Evolutionary conservation across 225 moss, liverwort and hornwort species (phyloP), one percentile per base, ranked within the genome.

Genomic region (Takakia lepidozioides): DNA sequence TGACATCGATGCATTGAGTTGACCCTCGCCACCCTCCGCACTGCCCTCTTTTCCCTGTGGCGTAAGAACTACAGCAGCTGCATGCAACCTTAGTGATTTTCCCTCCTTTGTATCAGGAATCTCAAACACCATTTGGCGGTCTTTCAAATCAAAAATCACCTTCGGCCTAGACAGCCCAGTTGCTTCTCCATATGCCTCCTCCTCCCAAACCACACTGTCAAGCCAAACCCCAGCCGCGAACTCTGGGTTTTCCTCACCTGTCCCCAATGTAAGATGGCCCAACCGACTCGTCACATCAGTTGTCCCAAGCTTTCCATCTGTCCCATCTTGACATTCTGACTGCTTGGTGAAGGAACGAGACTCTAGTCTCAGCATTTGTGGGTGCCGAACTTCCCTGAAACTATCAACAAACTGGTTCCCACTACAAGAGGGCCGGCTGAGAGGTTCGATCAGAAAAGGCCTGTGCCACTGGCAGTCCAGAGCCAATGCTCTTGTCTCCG

Each of bases 61-160:
- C n/a, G 65, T 69, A 42, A 91, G 77, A 46, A 98, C 69, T 69
- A 98, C 78, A 43, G 98, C 77, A 25, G 98, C 91, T 57, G 98
- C 91, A 70, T 98, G 98, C 38, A 76, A 59, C 37, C 72, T 72
- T 38, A 83, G 32, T 19, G 63, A 34, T 61, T 81, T 82, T 14
- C 82, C 76, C 57, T 59, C 54, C 57, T 74, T 87, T 23, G 65
- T 71, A 38, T 74, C 77, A 29, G 85, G 53, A 39, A 83, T 68
- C 65, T 98, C 98, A 63, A 98, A 98, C n/a, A 91, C 91, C 98
- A 98, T 98, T 44, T 91, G 73, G 2, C 74, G 69, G 46, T 98
- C 98, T 73, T 80, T 91, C 41, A 98, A 82, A 70, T 98, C 98
- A 49, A 82, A 74, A 23, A 50, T 60, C 27, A 93, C 76, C 80